Conservation (phyloP, 2,329 filamentous ascomycete genomes). For the Fusarium nodosum region DNA sequence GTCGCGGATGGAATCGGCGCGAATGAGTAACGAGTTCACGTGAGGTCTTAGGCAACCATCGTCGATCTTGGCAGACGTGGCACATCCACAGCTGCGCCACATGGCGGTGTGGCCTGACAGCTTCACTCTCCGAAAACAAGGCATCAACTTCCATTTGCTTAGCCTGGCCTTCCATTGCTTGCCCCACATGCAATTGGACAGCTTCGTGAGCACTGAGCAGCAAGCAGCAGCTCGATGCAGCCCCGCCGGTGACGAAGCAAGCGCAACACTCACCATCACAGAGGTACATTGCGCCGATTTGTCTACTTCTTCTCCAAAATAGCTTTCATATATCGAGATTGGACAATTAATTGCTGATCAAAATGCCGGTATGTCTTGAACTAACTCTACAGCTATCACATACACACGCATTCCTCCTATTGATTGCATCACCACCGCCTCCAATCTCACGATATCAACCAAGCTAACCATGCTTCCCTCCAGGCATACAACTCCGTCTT, state of each 20-base stretch:
- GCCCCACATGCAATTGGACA: slow-evolving; percentile 53
- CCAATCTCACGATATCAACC: slow-evolving; percentile 30
- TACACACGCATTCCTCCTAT: slow-evolving; percentile 12
- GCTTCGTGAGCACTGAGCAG: slow-evolving; percentile 48
- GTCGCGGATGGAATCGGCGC: slow-evolving; percentile 48
- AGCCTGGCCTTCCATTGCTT: slow-evolving; percentile 40
- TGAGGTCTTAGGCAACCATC: slow-evolving; percentile 55
- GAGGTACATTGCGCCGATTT: slow-evolving; percentile 41
- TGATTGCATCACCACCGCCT: slow-evolving; percentile 34
- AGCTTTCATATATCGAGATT: slow-evolving; percentile 45
- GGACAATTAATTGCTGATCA: slow-evolving; percentile 51
- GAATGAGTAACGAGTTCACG: slow-evolving; percentile 56
- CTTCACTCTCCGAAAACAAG: slow-evolving; percentile 25
- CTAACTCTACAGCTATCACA: not conserved
- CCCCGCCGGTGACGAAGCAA: slow-evolving; percentile 53
- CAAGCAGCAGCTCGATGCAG: slow-evolving; percentile 44
- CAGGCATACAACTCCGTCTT: slow-evolving; percentile 99
- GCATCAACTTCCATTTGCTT: slow-evolving; percentile 40
- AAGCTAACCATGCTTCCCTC: slow-evolving; percentile 46
- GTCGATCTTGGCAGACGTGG: slow-evolving; percentile 31
- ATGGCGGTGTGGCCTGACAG: slow-evolving; percentile 36
- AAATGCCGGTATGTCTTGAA: slow-evolving; percentile 61
- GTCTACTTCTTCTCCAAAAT: slow-evolving; percentile 15
- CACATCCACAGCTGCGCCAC: slow-evolving; percentile 37
- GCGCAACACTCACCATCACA: slow-evolving; percentile 44